phyloP scores from a whole-genome alignment of 495 filamentous ascomycete species.

The Trichoderma asperelloides region DNA sequence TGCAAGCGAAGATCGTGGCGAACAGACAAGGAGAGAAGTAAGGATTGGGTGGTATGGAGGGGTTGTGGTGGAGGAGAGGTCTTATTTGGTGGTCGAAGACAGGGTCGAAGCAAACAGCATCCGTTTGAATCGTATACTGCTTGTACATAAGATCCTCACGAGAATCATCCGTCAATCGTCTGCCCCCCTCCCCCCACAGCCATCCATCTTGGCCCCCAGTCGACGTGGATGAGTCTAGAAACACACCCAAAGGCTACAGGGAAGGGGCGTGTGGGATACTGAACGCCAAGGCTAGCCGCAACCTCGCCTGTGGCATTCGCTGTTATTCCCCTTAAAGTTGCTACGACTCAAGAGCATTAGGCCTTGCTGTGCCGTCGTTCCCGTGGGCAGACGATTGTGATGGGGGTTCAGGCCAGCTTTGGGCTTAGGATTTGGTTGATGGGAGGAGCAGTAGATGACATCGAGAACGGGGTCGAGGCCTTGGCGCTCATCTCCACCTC shows the following conservation, averaged over 20 bases:
- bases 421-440: slow-evolving; percentile 5
- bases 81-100: slow-evolving; percentile 2
- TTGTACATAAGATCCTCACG: slow-evolving; percentile 1
- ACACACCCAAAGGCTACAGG: background rate
- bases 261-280: background rate
- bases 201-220: background rate
- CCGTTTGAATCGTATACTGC: background rate
- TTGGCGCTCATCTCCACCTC: slow-evolving; percentile 6
- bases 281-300: background rate
- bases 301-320: background rate
- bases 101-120: background rate
- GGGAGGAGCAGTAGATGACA: slow-evolving; percentile 8
- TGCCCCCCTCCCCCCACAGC: slow-evolving; percentile 5
- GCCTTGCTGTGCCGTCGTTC: slow-evolving; percentile 2
- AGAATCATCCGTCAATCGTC: slow-evolving; percentile 6
- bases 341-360: slow-evolving; percentile 1
- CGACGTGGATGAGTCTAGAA: background rate
- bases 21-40: background rate
- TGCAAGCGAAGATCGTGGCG: slow-evolving; percentile 8
- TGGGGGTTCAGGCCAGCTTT: slow-evolving; percentile 1
- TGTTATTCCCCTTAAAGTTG: background rate
- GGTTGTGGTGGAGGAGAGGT: slow-evolving; percentile 6
- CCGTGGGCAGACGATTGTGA: background rate
- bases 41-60: slow-evolving; percentile 5
- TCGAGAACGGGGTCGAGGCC: slow-evolving; percentile 5